These are phyloP conservation scores for Mycena sanguinolenta DNA, from an alignment of 768 basidiomycete genomes.

Conservation along the genomic window DNA sequence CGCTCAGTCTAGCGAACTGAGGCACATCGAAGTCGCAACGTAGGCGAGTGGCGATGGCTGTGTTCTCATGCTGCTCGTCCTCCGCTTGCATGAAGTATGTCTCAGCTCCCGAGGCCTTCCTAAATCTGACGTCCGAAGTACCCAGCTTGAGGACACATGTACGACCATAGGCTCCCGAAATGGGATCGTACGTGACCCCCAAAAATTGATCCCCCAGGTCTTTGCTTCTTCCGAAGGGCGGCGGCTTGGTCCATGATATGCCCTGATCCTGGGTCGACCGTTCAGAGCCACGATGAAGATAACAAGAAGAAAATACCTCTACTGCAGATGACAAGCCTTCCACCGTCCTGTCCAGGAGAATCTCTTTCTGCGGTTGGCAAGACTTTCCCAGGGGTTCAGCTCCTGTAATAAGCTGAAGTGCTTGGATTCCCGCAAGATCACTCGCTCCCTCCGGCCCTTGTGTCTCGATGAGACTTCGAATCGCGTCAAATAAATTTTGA, in stretches of 20 bases:
- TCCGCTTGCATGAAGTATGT: slow-evolving; percentile 11
- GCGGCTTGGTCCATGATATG: slow-evolving; percentile 1
- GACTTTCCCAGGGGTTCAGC: slow-evolving; percentile 5
- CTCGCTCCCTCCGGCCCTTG: background rate
- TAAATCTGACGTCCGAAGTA: slow-evolving; percentile 8
- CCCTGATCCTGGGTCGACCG: slow-evolving; percentile 6
- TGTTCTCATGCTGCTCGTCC: slow-evolving; percentile 5
- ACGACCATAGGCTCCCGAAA: slow-evolving; percentile 16
- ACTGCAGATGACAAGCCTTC: background rate
- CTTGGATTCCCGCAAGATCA: slow-evolving; percentile 21
- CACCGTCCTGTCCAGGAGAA: background rate
- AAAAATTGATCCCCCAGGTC: slow-evolving; percentile 19
- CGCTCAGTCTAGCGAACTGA: slow-evolving; percentile 9
- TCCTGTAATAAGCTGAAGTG: slow-evolving; percentile 10
- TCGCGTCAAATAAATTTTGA: slow-evolving; percentile 22
- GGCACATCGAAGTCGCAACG: slow-evolving; percentile 17
- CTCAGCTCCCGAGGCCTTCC: background rate
- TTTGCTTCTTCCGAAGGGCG: slow-evolving; percentile 1
- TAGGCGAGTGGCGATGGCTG: slow-evolving; percentile 7
- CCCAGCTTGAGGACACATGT: slow-evolving; percentile 17
- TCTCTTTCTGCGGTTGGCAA: slow-evolving; percentile 5
- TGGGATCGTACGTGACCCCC: slow-evolving; percentile 21
- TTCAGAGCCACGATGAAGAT: background rate
- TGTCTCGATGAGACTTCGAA: slow-evolving; percentile 17
- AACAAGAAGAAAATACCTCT: background rate